Percentiles rank a stretch among this genome's conserved stretches.
Evolutionary conservation across 192 early-diverging fungal genomes (phyloP).

Genomic region (Coemansia sp.): DNA sequence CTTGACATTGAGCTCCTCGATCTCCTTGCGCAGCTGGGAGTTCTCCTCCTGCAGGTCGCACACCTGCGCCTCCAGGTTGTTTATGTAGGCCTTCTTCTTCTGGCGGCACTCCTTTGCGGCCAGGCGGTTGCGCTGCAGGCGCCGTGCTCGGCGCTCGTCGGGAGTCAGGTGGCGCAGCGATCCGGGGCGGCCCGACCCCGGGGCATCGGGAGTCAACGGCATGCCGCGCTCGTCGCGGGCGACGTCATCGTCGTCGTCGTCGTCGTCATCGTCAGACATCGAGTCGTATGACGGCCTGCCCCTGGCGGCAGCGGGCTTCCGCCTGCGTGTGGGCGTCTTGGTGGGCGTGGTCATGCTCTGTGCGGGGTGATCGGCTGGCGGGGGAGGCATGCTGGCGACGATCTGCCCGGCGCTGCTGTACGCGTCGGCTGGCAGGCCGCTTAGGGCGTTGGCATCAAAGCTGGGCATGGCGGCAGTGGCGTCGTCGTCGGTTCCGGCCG

Average conservation of each 20-base stretch:
- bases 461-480: conserved; percentile 10
- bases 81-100: conserved; percentile 81
- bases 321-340: background rate
- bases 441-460: conserved; percentile 19
- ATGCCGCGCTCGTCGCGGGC: conserved; percentile 23
- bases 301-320: conserved; percentile 14
- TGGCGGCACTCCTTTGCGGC: conserved; percentile 84
- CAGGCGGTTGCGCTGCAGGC: conserved; percentile 73
- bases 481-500: background rate
- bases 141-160: conserved; percentile 73
- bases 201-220: conserved; percentile 53
- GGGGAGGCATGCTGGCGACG: background rate
- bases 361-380: background rate
- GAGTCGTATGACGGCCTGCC: conserved; percentile 16
- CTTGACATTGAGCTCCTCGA: conserved; percentile 70
- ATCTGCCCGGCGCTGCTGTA: conserved; percentile 11
- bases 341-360: background rate
- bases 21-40: conserved; percentile 59
- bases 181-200: conserved; percentile 50
- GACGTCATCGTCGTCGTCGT: background rate
- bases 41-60: conserved; percentile 66
- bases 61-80: conserved; percentile 68
- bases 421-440: conserved; percentile 14
- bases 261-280: conserved; percentile 17
- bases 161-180: conserved; percentile 56